Percentiles rank a stretch among this genome's conserved stretches.
These are phyloP conservation scores for Cryptococcus sp. DNA, from an alignment of 1,284 basidiomycete genomes.

Conservation along the genomic window DNA sequence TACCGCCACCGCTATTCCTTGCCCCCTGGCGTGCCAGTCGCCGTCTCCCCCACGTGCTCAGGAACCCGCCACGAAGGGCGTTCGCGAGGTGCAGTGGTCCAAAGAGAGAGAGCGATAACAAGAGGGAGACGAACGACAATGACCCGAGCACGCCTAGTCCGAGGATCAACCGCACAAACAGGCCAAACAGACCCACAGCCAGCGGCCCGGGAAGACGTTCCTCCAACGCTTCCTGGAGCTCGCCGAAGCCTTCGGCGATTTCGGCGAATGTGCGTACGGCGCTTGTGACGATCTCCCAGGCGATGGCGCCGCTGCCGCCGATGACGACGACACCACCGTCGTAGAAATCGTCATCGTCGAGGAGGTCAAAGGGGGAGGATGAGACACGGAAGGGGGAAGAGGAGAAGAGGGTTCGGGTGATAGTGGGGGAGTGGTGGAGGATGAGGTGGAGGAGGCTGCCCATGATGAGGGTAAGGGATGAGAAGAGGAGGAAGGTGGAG, in stretches of 20 bases:
- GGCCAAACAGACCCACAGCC: constrained; percentile 6
- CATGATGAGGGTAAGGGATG: constrained; percentile 27
- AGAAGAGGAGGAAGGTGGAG: constrained; percentile 38
- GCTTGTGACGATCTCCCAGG: constrained; percentile 35
- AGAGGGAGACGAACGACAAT: constrained; percentile 41
- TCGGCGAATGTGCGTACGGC: constrained; percentile 36
- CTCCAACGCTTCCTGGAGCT: neutral
- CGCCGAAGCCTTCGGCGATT: constrained; percentile 24
- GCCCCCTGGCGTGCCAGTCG: constrained; percentile 6
- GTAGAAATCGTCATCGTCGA: constrained; percentile 16
- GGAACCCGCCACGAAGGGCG: constrained; percentile 35
- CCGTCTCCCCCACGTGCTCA: constrained; percentile 24
- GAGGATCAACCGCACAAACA: constrained; percentile 38
- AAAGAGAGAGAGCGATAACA: constrained; percentile 40
- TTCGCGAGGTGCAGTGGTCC: constrained; percentile 44
- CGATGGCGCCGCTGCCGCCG: constrained; percentile 28
- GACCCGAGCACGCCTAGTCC: constrained; percentile 47
- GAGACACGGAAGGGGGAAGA: constrained; percentile 1
- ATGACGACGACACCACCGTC: constrained; percentile 26
- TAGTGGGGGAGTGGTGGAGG: constrained; percentile 16
- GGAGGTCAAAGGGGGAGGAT: constrained; percentile 11
- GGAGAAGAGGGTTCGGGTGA: constrained; percentile 11
- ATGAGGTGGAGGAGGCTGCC: constrained; percentile 33
- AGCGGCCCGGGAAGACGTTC: constrained; percentile 4
- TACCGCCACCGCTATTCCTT: constrained; percentile 4